Evolutionary conservation across 768 basidiomycete genomes (phyloP), one percentile per base, ranked within the genome.

Genomic region (Termitomyces sp.): DNA sequence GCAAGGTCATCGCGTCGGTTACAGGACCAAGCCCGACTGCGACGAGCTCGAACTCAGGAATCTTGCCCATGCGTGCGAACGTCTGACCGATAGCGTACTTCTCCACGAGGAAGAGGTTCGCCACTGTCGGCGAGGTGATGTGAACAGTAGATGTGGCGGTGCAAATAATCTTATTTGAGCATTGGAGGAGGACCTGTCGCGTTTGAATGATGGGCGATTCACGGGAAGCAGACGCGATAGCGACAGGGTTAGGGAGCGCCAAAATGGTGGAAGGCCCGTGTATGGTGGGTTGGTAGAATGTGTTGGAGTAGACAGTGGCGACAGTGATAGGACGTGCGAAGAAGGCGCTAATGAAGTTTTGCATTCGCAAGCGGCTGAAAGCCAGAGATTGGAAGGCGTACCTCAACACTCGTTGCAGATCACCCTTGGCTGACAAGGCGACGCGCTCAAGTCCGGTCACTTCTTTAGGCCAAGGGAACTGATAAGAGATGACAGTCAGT

Each of bases 331-430:
- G 78, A 2, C 75, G 77, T 19, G 76, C 80, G 60, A 89, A 86
- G 68, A 84, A 88, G 30, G 86, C 78, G 64, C 87, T 89, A 61
- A 30, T 11, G 3, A 50, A 31, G 28, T 35, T 31, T n/a, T 41
- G 35, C 60, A 28, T 46, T 26, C 35, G 43, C 19, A 26, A 59
- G 49, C 7, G 23, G 21, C n/a, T 21, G 12, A 48, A 23, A 33
- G 23, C 17, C 14, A 14, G 26, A 12, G 50, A 30, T 21, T 35
- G 26, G 14, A 28, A 7, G 15, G 57, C 63, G 17, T 62, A 86
- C 87, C 87, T 87, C 19, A 89, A 70, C 19, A 86, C 69, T 28
- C 86, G 77, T 67, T 89, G 87, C 6, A 89, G 67, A 67, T 89
- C 85, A 2, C 87, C 87, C 60, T 85, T 86, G 0, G 86, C 81